Base-by-base conservation (phyloP, 805 yeast species). In the Kluyveromyces aestuarii region DNA sequence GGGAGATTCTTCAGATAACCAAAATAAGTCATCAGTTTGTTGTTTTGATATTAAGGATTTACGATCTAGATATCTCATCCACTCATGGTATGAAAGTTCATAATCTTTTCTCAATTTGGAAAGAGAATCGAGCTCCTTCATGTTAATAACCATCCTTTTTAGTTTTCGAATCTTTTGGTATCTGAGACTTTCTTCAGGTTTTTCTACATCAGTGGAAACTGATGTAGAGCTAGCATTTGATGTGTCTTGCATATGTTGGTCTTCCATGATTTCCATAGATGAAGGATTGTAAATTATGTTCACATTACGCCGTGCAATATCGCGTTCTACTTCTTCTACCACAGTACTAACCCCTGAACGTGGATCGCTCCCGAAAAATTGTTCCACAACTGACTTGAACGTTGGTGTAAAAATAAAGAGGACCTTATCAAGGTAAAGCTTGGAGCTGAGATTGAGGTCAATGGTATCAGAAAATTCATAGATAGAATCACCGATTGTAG, bases 1-100 rank as follows among this genome's bases (percentile, higher is more conserved):
- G 0, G 96, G 96, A 1, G 89, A 81, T 1, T 65, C 58, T 1
- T 79, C 79, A 8, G 83, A 72, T 2, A 87, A 54, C 95, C 95
- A 87, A 58, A 67, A 61, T 1, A 38, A 57, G 56, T 19, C 50
- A 7, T 3, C 39, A 41, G 40, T 49, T 53, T 2, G 61, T 21
- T 27, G 55, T 51, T 25, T 45, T 10, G 42, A 55, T 21, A 21
- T 21, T 33, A 50, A 47, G 27, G 48, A 46, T 27, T 49, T 42
- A 7, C 62, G 39, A 14, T 48, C 37, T 13, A 39, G 47, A 14
- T 64, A 41, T 14, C 53, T 57, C 0, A 55, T 46, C 62, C 72
- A 59, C 38, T 64, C 58, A 18, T 55, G 49, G 42, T 48, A 61
- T 27, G 48, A 49, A n/a, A 63, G 45, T 16, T 51, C 52, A 25